phyloP scores from a whole-genome alignment of 176 grass and related monocot species.

The Paspalum notatum region DNA sequence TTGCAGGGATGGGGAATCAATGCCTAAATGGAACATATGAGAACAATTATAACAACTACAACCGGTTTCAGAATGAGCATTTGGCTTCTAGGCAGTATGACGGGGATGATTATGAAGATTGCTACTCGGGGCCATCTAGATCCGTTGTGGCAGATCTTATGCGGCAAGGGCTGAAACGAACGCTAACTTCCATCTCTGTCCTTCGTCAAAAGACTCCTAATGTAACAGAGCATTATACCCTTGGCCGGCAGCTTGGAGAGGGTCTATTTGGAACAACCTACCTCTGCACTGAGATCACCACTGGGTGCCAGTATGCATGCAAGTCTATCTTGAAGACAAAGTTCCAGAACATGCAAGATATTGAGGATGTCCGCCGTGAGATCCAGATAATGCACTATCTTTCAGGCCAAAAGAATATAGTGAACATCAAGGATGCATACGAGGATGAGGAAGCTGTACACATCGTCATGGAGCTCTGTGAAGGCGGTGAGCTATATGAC shows the following conservation, averaged over 20 bases:
- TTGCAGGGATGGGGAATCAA: constrained; percentile 36
- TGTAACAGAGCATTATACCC: constrained; percentile 56
- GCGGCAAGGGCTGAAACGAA: constrained; percentile 31
- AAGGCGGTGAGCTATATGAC: constrained; percentile 70
- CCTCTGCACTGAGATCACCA: constrained; percentile 70
- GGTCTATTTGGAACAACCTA: constrained; percentile 68
- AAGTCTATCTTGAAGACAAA: constrained; percentile 65
- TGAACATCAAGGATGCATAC: constrained; percentile 70
- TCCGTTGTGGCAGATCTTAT: constrained; percentile 14
- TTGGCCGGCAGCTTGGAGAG: constrained; percentile 64
- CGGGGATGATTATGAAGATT: constrained; percentile 9
- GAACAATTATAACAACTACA: constrained; percentile 26
- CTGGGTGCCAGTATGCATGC: constrained; percentile 64
- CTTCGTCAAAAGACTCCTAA: constrained; percentile 58
- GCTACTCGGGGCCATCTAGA: constrained; percentile 19
- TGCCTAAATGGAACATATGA: constrained; percentile 44
- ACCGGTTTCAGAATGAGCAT: constrained; percentile 13
- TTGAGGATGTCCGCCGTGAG: constrained; percentile 81
- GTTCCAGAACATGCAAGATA: constrained; percentile 48
- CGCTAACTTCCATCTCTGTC: constrained; percentile 40
- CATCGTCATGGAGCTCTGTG: constrained; percentile 85
- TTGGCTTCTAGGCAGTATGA: constrained; percentile 15
- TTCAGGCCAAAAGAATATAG: constrained; percentile 67
- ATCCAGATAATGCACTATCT: constrained; percentile 84
- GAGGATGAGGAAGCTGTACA: constrained; percentile 66